These are phyloP conservation scores for Aristolochia californica DNA, from an alignment of 164 flowering plant species.

Conservation along the genomic window DNA sequence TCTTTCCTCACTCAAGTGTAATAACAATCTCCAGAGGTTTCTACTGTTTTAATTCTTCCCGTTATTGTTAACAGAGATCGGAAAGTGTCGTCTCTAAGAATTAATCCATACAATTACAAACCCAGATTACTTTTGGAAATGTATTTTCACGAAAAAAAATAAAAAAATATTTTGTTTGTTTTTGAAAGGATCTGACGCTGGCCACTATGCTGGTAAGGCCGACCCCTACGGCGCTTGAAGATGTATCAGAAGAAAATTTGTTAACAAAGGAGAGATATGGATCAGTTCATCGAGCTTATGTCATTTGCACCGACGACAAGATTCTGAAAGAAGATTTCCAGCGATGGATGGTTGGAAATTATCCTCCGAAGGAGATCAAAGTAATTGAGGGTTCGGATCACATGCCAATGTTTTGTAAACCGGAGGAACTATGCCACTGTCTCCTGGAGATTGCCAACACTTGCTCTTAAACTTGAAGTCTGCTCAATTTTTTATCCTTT, in stretches of 20 bases:
- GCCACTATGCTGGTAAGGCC: conserved; percentile 17
- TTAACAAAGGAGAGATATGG: conserved; percentile 15
- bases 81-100: too few species aligned
- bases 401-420: conserved; percentile 19
- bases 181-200: conserved; percentile 20
- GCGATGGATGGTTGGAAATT: conserved; percentile 14
- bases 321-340: conserved; percentile 3
- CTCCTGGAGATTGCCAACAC: conserved; percentile 9
- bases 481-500: too few species aligned
- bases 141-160: too few species aligned
- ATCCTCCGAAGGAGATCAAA: conserved; percentile 11
- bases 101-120: too few species aligned
- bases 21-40: too few species aligned
- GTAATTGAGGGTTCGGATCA: conserved; percentile 18
- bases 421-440: conserved; percentile 9
- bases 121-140: too few species aligned
- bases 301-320: conserved; percentile 12
- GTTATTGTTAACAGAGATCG: too few species aligned
- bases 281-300: conserved; percentile 7
- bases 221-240: conserved; percentile 7
- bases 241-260: conserved; percentile 7
- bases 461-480: neutral
- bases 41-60: too few species aligned
- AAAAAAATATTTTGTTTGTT: neutral
- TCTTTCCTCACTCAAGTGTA: neutral